Evolutionary conservation across 2,329 filamentous ascomycete species (phyloP).

Genomic region (Fusarium sp.): DNA sequence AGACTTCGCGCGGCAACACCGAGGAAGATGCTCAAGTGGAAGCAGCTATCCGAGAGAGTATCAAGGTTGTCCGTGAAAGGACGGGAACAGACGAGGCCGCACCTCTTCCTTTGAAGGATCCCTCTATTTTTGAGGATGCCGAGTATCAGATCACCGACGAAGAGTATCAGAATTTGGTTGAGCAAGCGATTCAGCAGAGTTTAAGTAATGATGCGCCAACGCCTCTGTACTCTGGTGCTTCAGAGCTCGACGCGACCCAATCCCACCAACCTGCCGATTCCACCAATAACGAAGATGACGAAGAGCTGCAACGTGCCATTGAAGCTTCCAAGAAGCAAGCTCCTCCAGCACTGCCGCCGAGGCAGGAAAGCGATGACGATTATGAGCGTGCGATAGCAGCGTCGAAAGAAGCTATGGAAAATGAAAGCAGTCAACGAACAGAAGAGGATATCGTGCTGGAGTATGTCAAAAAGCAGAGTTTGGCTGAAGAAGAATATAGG

Average conservation of each 20-base stretch:
- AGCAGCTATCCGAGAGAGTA: slow-evolving; percentile 78
- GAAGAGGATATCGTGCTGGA: slow-evolving; percentile 81
- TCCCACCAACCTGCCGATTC: neutral
- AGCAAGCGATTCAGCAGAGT: slow-evolving; percentile 68
- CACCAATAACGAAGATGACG: slow-evolving; percentile 51
- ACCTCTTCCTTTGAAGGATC: slow-evolving; percentile 47
- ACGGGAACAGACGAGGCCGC: slow-evolving; percentile 48
- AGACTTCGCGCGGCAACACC: slow-evolving; percentile 77
- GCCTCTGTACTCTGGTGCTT: slow-evolving; percentile 39
- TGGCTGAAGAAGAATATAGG: slow-evolving; percentile 73
- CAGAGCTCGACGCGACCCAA: slow-evolving; percentile 28
- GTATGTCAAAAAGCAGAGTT: slow-evolving; percentile 81
- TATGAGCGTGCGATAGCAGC: slow-evolving; percentile 59
- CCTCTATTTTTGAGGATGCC: slow-evolving; percentile 55
- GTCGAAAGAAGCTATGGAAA: slow-evolving; percentile 57
- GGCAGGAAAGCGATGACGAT: slow-evolving; percentile 46
- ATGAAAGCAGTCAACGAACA: slow-evolving; percentile 59
- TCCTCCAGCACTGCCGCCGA: slow-evolving; percentile 26
- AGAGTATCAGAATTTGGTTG: slow-evolving; percentile 69
- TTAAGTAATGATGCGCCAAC: slow-evolving; percentile 49
- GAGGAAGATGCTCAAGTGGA: slow-evolving; percentile 80
- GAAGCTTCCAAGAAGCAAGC: slow-evolving; percentile 56
- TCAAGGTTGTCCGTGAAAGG: slow-evolving; percentile 65
- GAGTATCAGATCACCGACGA: slow-evolving; percentile 66
- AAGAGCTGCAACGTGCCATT: slow-evolving; percentile 57